phyloP scores from a whole-genome alignment of 1,139 yeast genomes.

The Geotrichum armillariae region DNA sequence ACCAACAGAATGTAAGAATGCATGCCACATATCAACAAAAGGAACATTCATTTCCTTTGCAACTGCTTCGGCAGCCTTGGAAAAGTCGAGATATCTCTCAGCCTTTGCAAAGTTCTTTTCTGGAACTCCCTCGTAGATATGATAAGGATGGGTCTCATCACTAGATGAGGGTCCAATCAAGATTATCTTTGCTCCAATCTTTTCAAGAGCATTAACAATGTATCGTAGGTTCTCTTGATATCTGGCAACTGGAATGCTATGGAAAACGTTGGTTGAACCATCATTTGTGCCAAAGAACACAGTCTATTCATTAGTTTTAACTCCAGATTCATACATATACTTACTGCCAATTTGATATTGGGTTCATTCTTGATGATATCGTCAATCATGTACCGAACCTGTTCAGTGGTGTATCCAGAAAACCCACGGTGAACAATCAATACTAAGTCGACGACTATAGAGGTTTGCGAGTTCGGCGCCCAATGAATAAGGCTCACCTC shows the following conservation, averaged over 20 bases:
- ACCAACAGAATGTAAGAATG: slow-evolving; percentile 39
- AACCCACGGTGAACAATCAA: slow-evolving; percentile 60
- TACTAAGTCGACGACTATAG: slow-evolving; percentile 47
- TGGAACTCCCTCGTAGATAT: slow-evolving; percentile 24
- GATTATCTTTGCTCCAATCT: slow-evolving; percentile 48
- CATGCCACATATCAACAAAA: slow-evolving; percentile 53
- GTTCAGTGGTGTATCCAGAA: slow-evolving; percentile 57
- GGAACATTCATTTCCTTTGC: slow-evolving; percentile 50
- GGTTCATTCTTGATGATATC: slow-evolving; percentile 14
- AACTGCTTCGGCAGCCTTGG: slow-evolving; percentile 49
- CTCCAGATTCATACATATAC: too few relatives aligned
- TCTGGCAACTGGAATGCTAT: slow-evolving; percentile 53
- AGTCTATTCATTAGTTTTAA: slow-evolving; percentile 35
- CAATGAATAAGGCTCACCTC: slow-evolving; percentile 12
- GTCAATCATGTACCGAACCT: slow-evolving; percentile 40
- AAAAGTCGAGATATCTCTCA: slow-evolving; percentile 48
- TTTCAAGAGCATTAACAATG: slow-evolving; percentile 45
- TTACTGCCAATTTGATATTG: slow-evolving; percentile 25
- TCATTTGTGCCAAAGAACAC: slow-evolving; percentile 82
- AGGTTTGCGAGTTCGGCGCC: slow-evolving; percentile 18
- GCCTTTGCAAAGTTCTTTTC: slow-evolving; percentile 41
- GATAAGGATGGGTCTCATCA: slow-evolving; percentile 42
- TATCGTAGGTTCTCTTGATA: slow-evolving; percentile 49
- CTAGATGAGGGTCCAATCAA: slow-evolving; percentile 66
- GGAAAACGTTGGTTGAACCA: slow-evolving; percentile 51